Conservation (phyloP, 345 rosid species). For the Citrus glauca region DNA sequence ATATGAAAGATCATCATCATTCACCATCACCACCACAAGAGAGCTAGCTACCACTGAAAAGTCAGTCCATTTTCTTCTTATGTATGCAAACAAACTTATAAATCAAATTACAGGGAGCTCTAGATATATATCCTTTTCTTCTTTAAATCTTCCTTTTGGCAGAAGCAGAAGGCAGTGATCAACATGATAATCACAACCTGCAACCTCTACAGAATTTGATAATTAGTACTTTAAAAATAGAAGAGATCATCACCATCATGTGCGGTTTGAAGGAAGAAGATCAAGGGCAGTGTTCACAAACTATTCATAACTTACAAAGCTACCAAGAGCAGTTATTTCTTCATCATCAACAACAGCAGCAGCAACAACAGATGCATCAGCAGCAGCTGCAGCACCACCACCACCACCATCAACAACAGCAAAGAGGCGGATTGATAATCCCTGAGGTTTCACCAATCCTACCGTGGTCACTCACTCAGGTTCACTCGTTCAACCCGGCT, state of each 20-base stretch:
- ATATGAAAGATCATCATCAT: too few relatives aligned
- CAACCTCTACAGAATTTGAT: conserved; percentile 5
- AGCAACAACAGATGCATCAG: conserved; percentile 21
- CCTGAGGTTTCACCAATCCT: conserved; percentile 57
- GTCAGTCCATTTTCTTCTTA: neutral
- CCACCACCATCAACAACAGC: conserved; percentile 46
- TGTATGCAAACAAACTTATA: neutral
- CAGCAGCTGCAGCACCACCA: too few relatives aligned
- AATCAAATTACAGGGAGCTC: conserved; percentile 24
- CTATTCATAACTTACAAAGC: conserved; percentile 53
- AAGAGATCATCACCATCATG: conserved; percentile 15
- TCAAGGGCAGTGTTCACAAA: conserved; percentile 56
- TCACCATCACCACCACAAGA: conserved; percentile 8
- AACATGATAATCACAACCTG: conserved; percentile 10
- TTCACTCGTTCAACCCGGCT: conserved; percentile 29
- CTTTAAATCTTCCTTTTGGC: conserved; percentile 5
- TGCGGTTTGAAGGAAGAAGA: conserved; percentile 69
- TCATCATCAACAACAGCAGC: conserved; percentile 49
- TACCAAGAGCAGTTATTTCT: conserved; percentile 65
- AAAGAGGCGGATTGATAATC: conserved; percentile 36
- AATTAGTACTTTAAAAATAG: too few relatives aligned
- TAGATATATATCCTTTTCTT: neutral
- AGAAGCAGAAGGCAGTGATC: conserved; percentile 7
- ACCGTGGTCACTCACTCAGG: conserved; percentile 53
- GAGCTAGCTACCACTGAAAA: conserved; percentile 13